Base-by-base conservation (phyloP, 1,284 basidiomycete species). In the Boletus mariae region DNA sequence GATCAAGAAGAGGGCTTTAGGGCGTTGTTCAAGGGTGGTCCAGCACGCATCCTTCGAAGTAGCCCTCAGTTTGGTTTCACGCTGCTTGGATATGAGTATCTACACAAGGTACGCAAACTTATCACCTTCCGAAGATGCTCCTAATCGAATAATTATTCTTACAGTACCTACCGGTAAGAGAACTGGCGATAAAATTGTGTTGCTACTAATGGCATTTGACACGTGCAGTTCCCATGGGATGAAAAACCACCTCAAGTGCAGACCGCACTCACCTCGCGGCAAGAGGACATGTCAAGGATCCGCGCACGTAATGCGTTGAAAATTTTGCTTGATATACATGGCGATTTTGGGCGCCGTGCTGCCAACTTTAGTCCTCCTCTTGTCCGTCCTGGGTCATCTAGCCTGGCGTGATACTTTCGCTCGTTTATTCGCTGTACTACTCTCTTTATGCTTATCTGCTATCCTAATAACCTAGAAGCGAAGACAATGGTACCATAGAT, bases 21-120 rank as follows among this genome's bases (percentile, higher is more conserved):
- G 45, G 96, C 97, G 9, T 77, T 99, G 59, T 99, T 92, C 84
- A 99, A 98, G 73, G 97, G 96, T 49, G 94, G 94, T 48, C 81
- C 91, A 28, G 96, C 96, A 42, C 91, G 95, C 61, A 79, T 98
- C 47, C 74, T 97, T 55, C 82, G 95, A 61, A 92, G 90, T 70
- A 92, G 86, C 65, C 88, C 87, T 53, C 89, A 93, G 68, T 96
- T 95, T 67, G 92, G 92, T 50, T 97, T 95, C 61, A 99, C 96
- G 23, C 78, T 99, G 28, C 86, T 97, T 57, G 88, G 85, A 35
- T 93, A 93, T 73, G 91, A 94, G 68, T 84, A 88, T 67, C 73
- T 92, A 58, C 82, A 90, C 63, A 85, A 87, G 77, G 83, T 84
- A 65, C 57, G 73, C 52, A 26, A 55, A 34, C 43, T 17, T 23